These are phyloP conservation scores for Pisolithus orientalis DNA, from an alignment of 768 basidiomycete genomes.

Conservation along the genomic window DNA sequence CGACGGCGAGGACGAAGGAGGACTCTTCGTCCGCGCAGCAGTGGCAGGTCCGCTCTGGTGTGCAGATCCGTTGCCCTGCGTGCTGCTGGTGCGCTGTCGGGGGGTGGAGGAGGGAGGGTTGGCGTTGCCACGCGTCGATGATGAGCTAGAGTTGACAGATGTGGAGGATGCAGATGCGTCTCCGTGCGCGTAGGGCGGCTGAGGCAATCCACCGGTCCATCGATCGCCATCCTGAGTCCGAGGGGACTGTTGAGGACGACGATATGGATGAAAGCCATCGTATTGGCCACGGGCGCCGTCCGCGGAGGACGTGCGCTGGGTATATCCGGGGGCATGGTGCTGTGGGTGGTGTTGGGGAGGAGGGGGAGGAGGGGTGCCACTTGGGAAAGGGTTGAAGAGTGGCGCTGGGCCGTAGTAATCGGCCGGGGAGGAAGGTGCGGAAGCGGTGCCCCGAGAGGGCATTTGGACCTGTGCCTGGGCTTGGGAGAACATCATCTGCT, in stretches of 20 bases:
- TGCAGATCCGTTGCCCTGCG: constrained; percentile 44
- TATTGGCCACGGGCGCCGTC: constrained; percentile 24
- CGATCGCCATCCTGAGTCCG: constrained; percentile 37
- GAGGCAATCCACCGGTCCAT: constrained; percentile 44
- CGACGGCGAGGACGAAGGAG: constrained; percentile 7
- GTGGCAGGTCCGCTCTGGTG: constrained; percentile 20
- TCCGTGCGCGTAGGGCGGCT: constrained; percentile 73
- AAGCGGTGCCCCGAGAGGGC: constrained; percentile 16
- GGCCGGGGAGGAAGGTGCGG: constrained; percentile 31
- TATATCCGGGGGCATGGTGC: constrained; percentile 27
- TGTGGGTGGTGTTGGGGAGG: constrained; percentile 31
- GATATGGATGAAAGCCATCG: constrained; percentile 76
- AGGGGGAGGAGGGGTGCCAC: constrained; percentile 63
- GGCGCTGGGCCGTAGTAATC: constrained; percentile 60
- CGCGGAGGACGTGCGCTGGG: constrained; percentile 32
- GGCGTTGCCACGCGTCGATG: constrained; percentile 19
- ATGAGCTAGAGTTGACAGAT: constrained; percentile 64
- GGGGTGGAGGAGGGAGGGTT: constrained; percentile 25
- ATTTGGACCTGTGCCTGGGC: constrained; percentile 38
- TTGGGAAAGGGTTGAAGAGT: constrained; percentile 62
- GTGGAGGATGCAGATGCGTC: constrained; percentile 77
- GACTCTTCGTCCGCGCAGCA: constrained; percentile 30
- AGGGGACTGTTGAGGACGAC: constrained; percentile 47
- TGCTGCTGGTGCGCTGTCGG: constrained; percentile 67
- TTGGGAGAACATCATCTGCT: constrained; percentile 84